A percentile compares a stretch with the other conserved stretches of the same genome.
Conservation (phyloP, 176 grass and related monocot species). For the Phoenix roebelenii region DNA sequence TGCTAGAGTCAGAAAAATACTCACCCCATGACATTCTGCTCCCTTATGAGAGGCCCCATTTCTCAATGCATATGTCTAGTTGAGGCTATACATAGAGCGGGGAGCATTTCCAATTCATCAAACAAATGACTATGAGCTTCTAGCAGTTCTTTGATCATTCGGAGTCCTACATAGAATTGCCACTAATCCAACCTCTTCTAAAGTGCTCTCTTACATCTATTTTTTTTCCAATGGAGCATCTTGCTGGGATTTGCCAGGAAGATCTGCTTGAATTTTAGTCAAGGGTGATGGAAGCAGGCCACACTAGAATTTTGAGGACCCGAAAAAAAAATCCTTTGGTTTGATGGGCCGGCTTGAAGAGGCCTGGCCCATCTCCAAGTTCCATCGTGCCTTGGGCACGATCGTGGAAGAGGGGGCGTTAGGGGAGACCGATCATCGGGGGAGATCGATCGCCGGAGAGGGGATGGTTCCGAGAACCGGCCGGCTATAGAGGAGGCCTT, state of each 20-base stretch:
- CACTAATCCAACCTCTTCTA: conserved; percentile 18
- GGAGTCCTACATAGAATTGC: conserved; percentile 33
- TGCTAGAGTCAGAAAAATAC: too few relatives aligned
- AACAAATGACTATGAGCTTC: conserved; percentile 39
- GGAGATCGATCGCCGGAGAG: too few relatives aligned
- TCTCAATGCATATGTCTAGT: conserved; percentile 49
- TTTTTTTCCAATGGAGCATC: conserved; percentile 34
- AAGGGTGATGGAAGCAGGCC: conserved; percentile 5
- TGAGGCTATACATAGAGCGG: conserved; percentile 51
- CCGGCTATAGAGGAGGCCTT: too few relatives aligned
- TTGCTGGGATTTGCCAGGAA: too few relatives aligned
- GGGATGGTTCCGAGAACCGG: too few relatives aligned
- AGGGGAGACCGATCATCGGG: too few relatives aligned
- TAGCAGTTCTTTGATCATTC: conserved; percentile 54
- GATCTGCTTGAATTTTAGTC: not conserved
- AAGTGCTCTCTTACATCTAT: conserved; percentile 56
- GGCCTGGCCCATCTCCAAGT: too few relatives aligned
- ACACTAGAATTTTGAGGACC: conserved; percentile 4
- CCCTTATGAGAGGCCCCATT: conserved; percentile 47
- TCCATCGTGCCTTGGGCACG: too few relatives aligned
- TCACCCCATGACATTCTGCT: conserved; percentile 16
- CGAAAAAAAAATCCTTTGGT: too few relatives aligned
- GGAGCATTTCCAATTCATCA: conserved; percentile 35
- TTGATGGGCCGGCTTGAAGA: too few relatives aligned
- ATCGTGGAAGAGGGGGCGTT: too few relatives aligned